Evolutionary conservation across 352 stramenopile species (phyloP), one percentile per base, ranked within the genome.

Genomic region (Phytophthora rubi): DNA sequence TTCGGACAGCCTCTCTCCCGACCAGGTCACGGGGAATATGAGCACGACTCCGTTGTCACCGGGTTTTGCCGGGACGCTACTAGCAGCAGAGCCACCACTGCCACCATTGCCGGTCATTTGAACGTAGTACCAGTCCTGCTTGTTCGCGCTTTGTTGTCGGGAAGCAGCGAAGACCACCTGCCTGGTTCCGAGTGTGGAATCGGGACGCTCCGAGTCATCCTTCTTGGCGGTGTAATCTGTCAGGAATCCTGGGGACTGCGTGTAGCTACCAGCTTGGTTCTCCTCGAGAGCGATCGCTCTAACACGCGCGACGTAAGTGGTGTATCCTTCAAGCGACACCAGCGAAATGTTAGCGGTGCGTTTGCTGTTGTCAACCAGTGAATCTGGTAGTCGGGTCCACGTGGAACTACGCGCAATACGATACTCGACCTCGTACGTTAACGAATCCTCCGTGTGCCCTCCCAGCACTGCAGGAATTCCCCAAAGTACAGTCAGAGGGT

Each of bases 81-180:
- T 62, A 32, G 59, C 18, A 7, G 65, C 55, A 52, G 55, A 57
- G 18, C 61, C 61, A n/a, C 71, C 67, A 47, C 15, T 68, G 12
- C 87, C 89, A 6, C 87, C 87, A 52, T 66, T 70, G 2, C 73
- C 84, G 18, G 85, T 81, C 21, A 85, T 69, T 18, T 87, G 72
- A 49, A 92, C 57, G 65, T 94, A 96, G 68, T 90, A 83, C 16
- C 63, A 75, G 35, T 94, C 87, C 10, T 67, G 54, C 2, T 39
- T 49, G 54, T 93, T 92, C 0, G 76, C 89, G 16, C 75, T 68
- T 16, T 51, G 33, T 3, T 74, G 55, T 9, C 76, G 72, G 16
- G 60, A 49, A 16, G 83, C 86, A 30, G 57, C 71, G 44, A 69
- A 55, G 3, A 81, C 58, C 13, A 77, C 37, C 49, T 70, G 59